Evolutionary conservation across 75 land plant species (phyloP).

Genomic region (Pinus albicaulis): DNA sequence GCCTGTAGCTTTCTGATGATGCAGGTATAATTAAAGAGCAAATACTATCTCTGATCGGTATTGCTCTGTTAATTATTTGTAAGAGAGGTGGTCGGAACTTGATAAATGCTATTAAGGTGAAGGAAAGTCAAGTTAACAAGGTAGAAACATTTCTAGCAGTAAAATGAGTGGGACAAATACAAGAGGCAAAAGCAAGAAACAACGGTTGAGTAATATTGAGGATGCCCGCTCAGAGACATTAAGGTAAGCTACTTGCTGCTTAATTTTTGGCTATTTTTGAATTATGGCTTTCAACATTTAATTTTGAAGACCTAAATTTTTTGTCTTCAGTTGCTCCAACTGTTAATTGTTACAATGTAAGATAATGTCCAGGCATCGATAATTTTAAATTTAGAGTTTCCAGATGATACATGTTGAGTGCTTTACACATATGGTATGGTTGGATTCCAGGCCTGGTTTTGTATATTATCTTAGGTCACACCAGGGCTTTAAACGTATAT

Average conservation of each 20-base stretch:
- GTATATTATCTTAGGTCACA: background rate
- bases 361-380: background rate
- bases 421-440: background rate
- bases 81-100: background rate
- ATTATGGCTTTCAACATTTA: background rate
- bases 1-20: too few species aligned
- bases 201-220: background rate
- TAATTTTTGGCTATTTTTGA: background rate
- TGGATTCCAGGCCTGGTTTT: background rate
- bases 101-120: background rate
- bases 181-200: conserved; percentile 4
- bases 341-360: background rate
- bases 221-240: conserved; percentile 7
- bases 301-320: background rate
- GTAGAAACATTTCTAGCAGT: background rate
- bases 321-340: background rate
- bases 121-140: background rate
- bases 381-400: background rate
- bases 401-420: background rate
- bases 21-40: background rate
- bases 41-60: too few species aligned
- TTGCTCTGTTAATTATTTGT: background rate
- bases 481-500: background rate
- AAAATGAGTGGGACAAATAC: conserved; percentile 13
- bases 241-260: background rate